Evolutionary conservation across 1,139 yeast species (phyloP).

Genomic region (Geotrichum fermentans): DNA sequence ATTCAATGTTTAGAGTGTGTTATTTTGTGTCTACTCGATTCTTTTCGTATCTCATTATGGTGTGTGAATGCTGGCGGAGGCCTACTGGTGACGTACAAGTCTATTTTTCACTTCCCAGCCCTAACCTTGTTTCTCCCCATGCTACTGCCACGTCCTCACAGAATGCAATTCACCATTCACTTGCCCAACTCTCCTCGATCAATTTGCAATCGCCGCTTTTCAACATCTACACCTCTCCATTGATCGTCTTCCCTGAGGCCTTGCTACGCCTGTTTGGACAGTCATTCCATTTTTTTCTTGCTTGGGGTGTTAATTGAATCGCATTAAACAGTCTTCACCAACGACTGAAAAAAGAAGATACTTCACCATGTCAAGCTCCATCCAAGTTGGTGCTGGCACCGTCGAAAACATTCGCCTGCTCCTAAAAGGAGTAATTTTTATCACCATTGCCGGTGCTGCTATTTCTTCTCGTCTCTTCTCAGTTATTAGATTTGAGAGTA

Average conservation of each 20-base stretch:
- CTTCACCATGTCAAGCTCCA: conserved; percentile 12
- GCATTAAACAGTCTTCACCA: background rate
- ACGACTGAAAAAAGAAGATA: background rate
- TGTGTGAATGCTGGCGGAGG: no score
- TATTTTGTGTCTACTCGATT: background rate
- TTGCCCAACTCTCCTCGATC: background rate
- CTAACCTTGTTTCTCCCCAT: background rate
- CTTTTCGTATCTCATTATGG: no score
- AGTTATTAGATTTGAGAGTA: conserved; percentile 68
- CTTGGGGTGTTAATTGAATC: conserved; percentile 3
- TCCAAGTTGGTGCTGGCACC: conserved; percentile 19
- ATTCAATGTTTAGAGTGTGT: background rate
- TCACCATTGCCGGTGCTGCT: conserved; percentile 82
- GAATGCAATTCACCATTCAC: background rate
- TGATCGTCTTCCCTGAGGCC: background rate
- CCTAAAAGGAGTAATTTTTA: conserved; percentile 59
- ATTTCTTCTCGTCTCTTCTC: conserved; percentile 76
- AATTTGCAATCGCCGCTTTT: no score
- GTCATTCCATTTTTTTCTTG: background rate
- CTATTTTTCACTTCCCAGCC: conserved; percentile 1
- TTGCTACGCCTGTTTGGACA: background rate
- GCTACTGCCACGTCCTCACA: conserved; percentile 3
- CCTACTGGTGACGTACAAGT: background rate
- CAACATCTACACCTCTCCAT: background rate
- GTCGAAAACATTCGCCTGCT: conserved; percentile 37